Percentiles rank a stretch among this genome's conserved stretches.
Evolutionary conservation across 2,329 filamentous ascomycete genomes (phyloP).

Genomic region (Scolecobasidium constrictum): DNA sequence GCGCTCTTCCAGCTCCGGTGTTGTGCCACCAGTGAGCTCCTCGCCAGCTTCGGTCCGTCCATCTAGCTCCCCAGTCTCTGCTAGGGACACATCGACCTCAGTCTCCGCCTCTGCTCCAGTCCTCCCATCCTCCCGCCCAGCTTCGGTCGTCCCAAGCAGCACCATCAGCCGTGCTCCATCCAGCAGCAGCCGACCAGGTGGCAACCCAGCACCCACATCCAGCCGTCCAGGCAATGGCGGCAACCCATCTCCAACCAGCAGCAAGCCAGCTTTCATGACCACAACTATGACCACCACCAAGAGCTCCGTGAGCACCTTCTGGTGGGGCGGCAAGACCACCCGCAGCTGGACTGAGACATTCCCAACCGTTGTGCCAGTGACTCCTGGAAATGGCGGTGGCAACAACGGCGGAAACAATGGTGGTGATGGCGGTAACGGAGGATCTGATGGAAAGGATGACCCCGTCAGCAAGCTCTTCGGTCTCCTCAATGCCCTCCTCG

Average conservation of each 20-base stretch:
- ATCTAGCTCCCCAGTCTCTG: neutral
- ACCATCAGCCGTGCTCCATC: neutral
- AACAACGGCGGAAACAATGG: neutral
- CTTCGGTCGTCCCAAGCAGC: neutral
- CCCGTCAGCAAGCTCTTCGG: too few species aligned
- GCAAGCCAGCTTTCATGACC: neutral
- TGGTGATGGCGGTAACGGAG: neutral
- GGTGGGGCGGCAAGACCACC: too few species aligned
- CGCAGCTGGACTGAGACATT: neutral
- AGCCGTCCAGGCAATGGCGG: neutral
- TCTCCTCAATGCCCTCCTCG: too few species aligned
- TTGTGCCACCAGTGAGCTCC: neutral
- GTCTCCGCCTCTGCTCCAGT: too few species aligned
- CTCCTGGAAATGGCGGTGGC: neutral
- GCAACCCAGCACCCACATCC: neutral
- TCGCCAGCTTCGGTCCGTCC: neutral
- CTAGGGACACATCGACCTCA: too few species aligned
- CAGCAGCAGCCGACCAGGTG: neutral
- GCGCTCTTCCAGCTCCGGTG: neutral
- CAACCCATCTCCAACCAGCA: neutral
- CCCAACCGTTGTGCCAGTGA: neutral
- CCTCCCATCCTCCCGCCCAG: neutral
- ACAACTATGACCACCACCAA: neutral
- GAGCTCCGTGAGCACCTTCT: neutral
- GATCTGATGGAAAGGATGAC: neutral